These are phyloP conservation scores for Hyaloperonospora brassicae DNA, from an alignment of 352 stramenopile species.

Conservation along the genomic window DNA sequence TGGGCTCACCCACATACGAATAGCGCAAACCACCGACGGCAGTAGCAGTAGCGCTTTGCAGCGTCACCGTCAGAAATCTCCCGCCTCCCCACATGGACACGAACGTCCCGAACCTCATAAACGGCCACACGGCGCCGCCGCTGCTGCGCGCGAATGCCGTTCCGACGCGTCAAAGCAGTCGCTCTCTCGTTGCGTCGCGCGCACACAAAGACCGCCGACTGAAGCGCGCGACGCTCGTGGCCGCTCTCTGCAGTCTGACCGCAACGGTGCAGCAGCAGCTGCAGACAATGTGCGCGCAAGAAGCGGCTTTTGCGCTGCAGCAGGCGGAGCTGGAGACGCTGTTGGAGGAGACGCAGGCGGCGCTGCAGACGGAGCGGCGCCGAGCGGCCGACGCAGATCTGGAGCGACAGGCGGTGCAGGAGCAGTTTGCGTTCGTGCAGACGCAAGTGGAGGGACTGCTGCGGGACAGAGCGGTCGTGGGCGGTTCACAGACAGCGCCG, in stretches of 20 bases:
- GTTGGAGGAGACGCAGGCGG: constrained; percentile 13
- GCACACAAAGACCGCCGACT: constrained; percentile 6
- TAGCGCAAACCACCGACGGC: too few species aligned
- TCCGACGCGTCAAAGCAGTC: constrained; percentile 30
- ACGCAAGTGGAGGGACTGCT: constrained; percentile 18
- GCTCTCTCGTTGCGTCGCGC: constrained; percentile 21
- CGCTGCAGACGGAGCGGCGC: constrained; percentile 13
- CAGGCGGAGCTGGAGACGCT: constrained; percentile 19
- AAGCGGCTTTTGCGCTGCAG: constrained; percentile 17
- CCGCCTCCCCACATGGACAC: constrained; percentile 40
- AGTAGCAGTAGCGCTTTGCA: too few species aligned
- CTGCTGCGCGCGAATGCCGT: constrained; percentile 38
- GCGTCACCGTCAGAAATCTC: too few species aligned
- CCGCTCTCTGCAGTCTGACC: constrained; percentile 21
- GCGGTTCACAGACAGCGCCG: constrained; percentile 1
- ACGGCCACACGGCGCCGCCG: constrained; percentile 36
- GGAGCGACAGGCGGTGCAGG: constrained; percentile 15
- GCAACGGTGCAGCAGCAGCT: constrained; percentile 20
- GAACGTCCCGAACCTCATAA: constrained; percentile 46
- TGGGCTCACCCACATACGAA: too few species aligned
- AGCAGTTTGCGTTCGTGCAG: constrained; percentile 22
- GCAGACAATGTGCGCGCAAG: constrained; percentile 14
- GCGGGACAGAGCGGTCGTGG: constrained; percentile 5
- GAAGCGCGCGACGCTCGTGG: constrained; percentile 17
- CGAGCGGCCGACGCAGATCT: constrained; percentile 11